Conservation (phyloP, 208 protist genomes). For the Trypanosoma cruzi region DNA sequence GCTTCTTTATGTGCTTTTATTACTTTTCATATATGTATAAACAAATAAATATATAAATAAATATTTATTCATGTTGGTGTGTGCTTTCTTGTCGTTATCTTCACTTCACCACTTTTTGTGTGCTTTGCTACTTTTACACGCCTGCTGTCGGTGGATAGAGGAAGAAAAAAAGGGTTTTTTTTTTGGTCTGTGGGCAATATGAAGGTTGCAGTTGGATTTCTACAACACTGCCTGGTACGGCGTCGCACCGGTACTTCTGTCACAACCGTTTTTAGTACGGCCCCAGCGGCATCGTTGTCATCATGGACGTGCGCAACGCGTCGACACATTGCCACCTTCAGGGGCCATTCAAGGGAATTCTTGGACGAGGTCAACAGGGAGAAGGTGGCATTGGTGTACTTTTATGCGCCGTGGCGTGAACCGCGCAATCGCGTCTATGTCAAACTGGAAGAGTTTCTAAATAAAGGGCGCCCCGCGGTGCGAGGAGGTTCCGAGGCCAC, state of each 20-base stretch:
- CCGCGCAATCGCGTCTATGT: conserved; percentile 61
- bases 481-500: neutral
- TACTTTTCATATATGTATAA: neutral
- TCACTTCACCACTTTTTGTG: no score
- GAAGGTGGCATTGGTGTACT: conserved; percentile 65
- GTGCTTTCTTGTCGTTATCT: neutral
- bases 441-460: conserved; percentile 32
- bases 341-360: conserved; percentile 51
- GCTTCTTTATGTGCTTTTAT: no score
- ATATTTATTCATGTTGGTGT: neutral
- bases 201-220: neutral
- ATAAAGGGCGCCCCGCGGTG: neutral
- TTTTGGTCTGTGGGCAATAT: neutral
- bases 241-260: neutral
- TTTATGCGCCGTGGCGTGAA: conserved; percentile 72
- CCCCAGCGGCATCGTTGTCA: neutral
- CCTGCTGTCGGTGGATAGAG: neutral
- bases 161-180: no score
- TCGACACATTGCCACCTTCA: conserved; percentile 46
- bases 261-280: neutral
- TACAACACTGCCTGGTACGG: neutral
- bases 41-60: neutral
- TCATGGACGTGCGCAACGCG: conserved; percentile 7
- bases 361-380: conserved; percentile 34
- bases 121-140: neutral